Conservation (phyloP, 129 eudicot genomes). For the Smallanthus sonchifolius region DNA sequence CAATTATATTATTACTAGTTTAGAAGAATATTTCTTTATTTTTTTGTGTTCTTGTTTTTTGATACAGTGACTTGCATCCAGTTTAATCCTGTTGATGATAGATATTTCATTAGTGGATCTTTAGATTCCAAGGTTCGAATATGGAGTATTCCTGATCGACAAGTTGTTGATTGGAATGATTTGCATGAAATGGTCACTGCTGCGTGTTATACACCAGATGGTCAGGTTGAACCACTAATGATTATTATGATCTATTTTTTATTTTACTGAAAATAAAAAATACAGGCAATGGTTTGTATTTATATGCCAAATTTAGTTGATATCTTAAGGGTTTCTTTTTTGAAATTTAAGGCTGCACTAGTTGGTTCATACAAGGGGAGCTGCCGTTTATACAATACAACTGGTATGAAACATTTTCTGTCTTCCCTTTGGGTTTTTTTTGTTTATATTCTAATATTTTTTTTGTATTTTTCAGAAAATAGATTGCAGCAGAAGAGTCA, state of each 20-base stretch:
- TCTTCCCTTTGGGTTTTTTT: neutral
- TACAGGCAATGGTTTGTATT: conserved; percentile 1
- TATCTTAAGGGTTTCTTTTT: conserved; percentile 27
- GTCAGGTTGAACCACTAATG: conserved; percentile 65
- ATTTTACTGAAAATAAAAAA: conserved; percentile 12
- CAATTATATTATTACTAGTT: neutral
- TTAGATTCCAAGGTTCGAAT: conserved; percentile 94
- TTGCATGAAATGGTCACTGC: conserved; percentile 99
- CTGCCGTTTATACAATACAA: conserved; percentile 74
- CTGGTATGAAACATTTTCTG: conserved; percentile 39
- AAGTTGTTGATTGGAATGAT: conserved; percentile 99
- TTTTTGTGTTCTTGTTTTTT: conserved; percentile 25
- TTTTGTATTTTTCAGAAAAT: conserved; percentile 48
- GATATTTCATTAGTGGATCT: conserved; percentile 94
- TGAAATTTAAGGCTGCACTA: conserved; percentile 67
- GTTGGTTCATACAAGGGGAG: conserved; percentile 99
- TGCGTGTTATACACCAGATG: conserved; percentile 99
- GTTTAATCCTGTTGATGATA: conserved; percentile 96
- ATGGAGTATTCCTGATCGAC: conserved; percentile 95
- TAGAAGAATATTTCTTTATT: neutral
- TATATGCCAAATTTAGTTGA: conserved; percentile 3
- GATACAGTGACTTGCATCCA: conserved; percentile 96
- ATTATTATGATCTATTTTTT: neutral
- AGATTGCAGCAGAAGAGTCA: conserved; percentile 77
- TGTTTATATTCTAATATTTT: conserved; percentile 9